Percentiles rank a stretch among this genome's conserved stretches.
Evolutionary conservation across 495 filamentous ascomycete species (phyloP).

Genomic region (Podospora didyma): DNA sequence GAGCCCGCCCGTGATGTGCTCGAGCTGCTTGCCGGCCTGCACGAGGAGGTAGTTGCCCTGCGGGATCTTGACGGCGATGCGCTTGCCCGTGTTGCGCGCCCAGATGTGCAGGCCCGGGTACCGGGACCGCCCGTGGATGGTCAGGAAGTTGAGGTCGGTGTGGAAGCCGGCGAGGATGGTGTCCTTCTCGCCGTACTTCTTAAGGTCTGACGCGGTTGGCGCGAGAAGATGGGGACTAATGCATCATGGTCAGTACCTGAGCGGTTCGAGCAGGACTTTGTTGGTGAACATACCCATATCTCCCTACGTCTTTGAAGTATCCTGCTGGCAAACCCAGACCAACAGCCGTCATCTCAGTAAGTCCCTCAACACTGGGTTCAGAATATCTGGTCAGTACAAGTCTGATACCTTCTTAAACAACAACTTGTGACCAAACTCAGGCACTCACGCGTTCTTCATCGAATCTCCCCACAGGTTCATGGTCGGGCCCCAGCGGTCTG

Average conservation of each 20-base stretch:
- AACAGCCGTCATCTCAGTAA: slow-evolving; percentile 46
- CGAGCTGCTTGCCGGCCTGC: slow-evolving; percentile 51
- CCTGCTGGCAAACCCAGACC: slow-evolving; percentile 42
- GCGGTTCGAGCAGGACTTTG: too few species aligned
- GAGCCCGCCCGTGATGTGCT: slow-evolving; percentile 48
- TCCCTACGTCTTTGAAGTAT: slow-evolving; percentile 42
- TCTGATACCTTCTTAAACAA: too few species aligned
- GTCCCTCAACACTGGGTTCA: slow-evolving; percentile 38
- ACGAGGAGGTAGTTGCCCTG: slow-evolving; percentile 45
- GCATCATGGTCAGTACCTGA: not conserved
- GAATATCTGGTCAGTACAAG: too few species aligned
- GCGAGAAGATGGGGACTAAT: slow-evolving; percentile 47
- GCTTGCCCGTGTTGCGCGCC: slow-evolving; percentile 49
- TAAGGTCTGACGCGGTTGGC: slow-evolving; percentile 47
- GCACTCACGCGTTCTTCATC: slow-evolving; percentile 50
- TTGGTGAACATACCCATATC: slow-evolving; percentile 41
- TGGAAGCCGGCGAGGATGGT: slow-evolving; percentile 53
- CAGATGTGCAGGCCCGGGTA: slow-evolving; percentile 52
- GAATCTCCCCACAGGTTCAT: slow-evolving; percentile 47
- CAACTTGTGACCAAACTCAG: too few species aligned
- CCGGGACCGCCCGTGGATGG: slow-evolving; percentile 51
- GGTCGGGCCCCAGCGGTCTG: slow-evolving; percentile 37
- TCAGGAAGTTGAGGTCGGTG: slow-evolving; percentile 52
- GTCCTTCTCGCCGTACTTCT: slow-evolving; percentile 41
- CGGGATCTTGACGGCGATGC: slow-evolving; percentile 48